Percentiles rank a stretch among this genome's conserved stretches.
Evolutionary conservation across 805 yeast species (phyloP).

Genomic region (Metschnikowia borealis): DNA sequence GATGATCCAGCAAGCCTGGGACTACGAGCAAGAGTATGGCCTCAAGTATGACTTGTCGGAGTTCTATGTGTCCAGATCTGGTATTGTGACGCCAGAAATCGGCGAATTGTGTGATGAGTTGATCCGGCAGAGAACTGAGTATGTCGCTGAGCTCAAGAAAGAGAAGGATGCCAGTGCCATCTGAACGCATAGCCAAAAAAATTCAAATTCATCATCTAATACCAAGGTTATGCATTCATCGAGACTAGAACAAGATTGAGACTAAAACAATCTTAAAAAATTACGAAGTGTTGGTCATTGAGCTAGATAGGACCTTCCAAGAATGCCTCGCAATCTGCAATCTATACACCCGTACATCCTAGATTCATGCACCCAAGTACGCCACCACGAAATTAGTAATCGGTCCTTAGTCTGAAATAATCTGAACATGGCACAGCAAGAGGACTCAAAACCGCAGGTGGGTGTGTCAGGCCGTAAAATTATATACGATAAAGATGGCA

Average conservation of each 20-base stretch:
- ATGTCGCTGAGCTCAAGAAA: conserved; percentile 7
- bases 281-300: no score
- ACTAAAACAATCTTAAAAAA: neutral
- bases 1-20: conserved; percentile 75
- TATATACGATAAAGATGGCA: conserved; percentile 82
- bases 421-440: neutral
- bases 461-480: conserved; percentile 67
- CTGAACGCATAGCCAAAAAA: no score
- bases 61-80: conserved; percentile 58
- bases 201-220: no score
- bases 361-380: neutral
- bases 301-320: no score
- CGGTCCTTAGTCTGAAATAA: neutral
- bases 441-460: conserved; percentile 30
- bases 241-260: no score
- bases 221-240: no score
- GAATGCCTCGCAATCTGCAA: neutral
- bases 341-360: neutral
- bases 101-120: conserved; percentile 58
- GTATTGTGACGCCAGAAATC: conserved; percentile 70
- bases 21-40: conserved; percentile 69
- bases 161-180: neutral
- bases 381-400: neutral
- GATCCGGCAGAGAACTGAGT: conserved; percentile 18
- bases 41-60: conserved; percentile 59